phyloP scores from a whole-genome alignment of 768 basidiomycete genomes.

The Kwoniella bestiolae region DNA sequence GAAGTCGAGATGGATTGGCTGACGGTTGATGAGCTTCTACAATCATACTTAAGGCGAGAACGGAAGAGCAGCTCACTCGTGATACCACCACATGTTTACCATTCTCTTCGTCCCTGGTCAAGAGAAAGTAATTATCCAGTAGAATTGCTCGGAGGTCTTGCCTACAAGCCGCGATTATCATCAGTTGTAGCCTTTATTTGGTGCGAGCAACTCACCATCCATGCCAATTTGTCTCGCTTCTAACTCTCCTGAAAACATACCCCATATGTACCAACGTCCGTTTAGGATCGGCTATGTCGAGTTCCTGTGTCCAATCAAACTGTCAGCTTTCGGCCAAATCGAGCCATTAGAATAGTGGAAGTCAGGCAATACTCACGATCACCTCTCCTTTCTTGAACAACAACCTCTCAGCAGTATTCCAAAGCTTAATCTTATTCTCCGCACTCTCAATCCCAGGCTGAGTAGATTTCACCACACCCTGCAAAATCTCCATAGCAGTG shows the following conservation, averaged over 20 bases:
- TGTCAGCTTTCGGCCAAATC: constrained; percentile 1
- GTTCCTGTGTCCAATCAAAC: constrained; percentile 63
- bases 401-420: constrained; percentile 76
- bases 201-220: constrained; percentile 68
- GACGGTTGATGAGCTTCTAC: background rate
- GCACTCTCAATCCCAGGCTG: constrained; percentile 85
- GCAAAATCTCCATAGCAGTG: constrained; percentile 69
- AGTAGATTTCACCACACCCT: constrained; percentile 76
- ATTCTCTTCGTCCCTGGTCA: constrained; percentile 50
- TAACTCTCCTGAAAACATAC: constrained; percentile 66
- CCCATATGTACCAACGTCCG: constrained; percentile 74
- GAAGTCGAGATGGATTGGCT: constrained; percentile 53
- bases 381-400: constrained; percentile 78
- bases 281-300: constrained; percentile 76
- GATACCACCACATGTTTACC: constrained; percentile 52
- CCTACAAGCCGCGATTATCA: constrained; percentile 29
- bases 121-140: constrained; percentile 51
- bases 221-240: constrained; percentile 69
- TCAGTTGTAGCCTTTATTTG: too few relatives aligned
- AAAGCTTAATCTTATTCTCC: constrained; percentile 85
- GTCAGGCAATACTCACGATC: constrained; percentile 63
- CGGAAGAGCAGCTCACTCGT: constrained; percentile 26
- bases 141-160: constrained; percentile 52
- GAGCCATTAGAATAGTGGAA: background rate
- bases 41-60: background rate